Conservation (phyloP, 208 protist genomes). For the Trypanosoma scelopori region DNA sequence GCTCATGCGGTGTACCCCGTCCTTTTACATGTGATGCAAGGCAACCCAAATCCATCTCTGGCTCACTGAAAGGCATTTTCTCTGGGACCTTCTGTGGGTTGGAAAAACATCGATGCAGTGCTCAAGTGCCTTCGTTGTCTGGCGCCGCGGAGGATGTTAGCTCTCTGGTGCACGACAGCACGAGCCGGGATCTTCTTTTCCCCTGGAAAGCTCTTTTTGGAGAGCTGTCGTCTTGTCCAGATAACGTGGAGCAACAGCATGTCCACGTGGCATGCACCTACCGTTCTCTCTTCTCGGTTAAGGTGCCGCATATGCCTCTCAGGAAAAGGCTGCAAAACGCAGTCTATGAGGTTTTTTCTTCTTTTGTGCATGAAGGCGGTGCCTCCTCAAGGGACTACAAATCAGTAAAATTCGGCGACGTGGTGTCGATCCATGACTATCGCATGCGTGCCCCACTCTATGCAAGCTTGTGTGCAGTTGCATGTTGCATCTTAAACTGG, state of each 20-base stretch:
- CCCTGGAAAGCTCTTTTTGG: conserved; percentile 22
- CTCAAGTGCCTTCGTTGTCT: too few species aligned
- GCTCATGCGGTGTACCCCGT: too few species aligned
- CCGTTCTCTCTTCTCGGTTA: not conserved
- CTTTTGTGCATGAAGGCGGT: not conserved
- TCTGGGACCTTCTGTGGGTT: too few species aligned
- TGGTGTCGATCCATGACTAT: not conserved
- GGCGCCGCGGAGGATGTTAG: not conserved
- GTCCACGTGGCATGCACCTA: not conserved
- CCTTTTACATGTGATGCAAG: too few species aligned
- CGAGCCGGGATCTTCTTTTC: conserved; percentile 5
- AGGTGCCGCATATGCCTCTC: conserved; percentile 12
- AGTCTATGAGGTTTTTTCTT: conserved; percentile 6
- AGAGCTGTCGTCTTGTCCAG: not conserved
- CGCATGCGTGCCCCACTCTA: not conserved
- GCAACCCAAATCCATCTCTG: too few species aligned
- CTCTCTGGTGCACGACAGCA: not conserved
- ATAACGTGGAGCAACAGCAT: not conserved
- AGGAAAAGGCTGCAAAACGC: conserved; percentile 18
- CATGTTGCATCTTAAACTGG: conserved; percentile 7
- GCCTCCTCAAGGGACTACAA: not conserved
- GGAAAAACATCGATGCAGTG: too few species aligned
- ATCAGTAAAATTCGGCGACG: conserved; percentile 10
- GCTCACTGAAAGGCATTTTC: too few species aligned
- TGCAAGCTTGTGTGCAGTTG: conserved; percentile 24